Base-by-base conservation (phyloP, 768 basidiomycete species). In the Trametopsis cervina region DNA sequence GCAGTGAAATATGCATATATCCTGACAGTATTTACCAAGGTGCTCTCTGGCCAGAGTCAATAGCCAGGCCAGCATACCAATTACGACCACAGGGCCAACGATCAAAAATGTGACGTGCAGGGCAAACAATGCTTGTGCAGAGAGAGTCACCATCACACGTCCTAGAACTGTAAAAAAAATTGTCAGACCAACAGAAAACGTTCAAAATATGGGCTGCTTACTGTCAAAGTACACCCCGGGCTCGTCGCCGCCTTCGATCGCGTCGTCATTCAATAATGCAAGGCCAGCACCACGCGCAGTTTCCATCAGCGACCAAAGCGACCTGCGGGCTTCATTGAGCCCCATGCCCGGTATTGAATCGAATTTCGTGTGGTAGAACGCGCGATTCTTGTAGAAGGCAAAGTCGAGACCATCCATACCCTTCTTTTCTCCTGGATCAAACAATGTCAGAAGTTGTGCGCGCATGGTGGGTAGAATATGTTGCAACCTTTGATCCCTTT, bases 281-380 rank as follows among this genome's bases (percentile, higher is more conserved):
- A 72, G 40, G 6, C 81, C 85, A 0, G 80, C 77, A 2, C 72
- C 77, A 42, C 70, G 64, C 0, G 79, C 68, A 1, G 73, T 70
- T 52, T 90, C 85, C 76, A 91, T 76, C 82, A 89, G 86, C 2
- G 79, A 73, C 87, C 88, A 91, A 7, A 92, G 66, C 6, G 83
- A 67, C 27, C 67, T 72, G 54, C 73, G 69, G 11, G 73, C 69
- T 0, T 81, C 82, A 2, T 68, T 60, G 24, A 73, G 39, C 1
- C 62, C 63, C 56, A 71, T 80, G 43, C 75, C 76, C 5, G 82
- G 69, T 38, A 89, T 71, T 1, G 79, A 73, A 57, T 91, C 89
- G 36, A 77, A 77, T 57, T 74, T 75, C 0, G 89, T 90, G 60
- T 92, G 89, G 54, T 91, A 91, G 52, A 72, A 74, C 51, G 83